Conservation (phyloP, 441 rosid genomes). For the Cnidoscolus chayamansa region DNA sequence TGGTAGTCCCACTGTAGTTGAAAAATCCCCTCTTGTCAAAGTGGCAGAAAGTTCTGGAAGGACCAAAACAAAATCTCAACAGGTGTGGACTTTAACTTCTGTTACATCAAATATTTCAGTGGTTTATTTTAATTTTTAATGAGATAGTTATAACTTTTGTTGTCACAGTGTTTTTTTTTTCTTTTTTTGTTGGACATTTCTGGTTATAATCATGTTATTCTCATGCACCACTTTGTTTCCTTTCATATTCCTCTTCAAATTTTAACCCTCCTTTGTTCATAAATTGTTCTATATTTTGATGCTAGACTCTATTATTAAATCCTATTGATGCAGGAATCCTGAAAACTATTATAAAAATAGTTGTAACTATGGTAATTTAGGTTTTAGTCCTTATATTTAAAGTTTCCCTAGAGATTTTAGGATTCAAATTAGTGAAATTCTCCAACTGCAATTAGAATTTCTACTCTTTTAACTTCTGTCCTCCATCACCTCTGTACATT, state of each 20-base stretch:
- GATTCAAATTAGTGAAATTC: too few relatives aligned
- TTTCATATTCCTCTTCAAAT: neutral
- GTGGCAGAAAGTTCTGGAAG: constrained; percentile 54
- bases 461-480: too few relatives aligned
- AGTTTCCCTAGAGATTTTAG: too few relatives aligned
- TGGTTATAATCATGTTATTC: neutral
- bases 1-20: constrained; percentile 30
- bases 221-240: neutral
- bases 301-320: neutral
- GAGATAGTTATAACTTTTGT: neutral
- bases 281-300: neutral
- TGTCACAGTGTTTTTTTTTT: neutral
- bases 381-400: too few relatives aligned
- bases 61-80: constrained; percentile 44
- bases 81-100: constrained; percentile 45
- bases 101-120: neutral
- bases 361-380: too few relatives aligned
- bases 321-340: neutral
- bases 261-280: neutral
- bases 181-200: neutral
- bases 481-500: too few relatives aligned
- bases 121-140: neutral
- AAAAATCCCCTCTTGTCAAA: constrained; percentile 28
- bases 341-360: too few relatives aligned
- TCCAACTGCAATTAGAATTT: too few relatives aligned